Percentiles rank a stretch among this genome's conserved stretches.
These are phyloP conservation scores for Pyrenophora seminiperda DNA, from an alignment of 2,329 filamentous ascomycete genomes.

Conservation along the genomic window DNA sequence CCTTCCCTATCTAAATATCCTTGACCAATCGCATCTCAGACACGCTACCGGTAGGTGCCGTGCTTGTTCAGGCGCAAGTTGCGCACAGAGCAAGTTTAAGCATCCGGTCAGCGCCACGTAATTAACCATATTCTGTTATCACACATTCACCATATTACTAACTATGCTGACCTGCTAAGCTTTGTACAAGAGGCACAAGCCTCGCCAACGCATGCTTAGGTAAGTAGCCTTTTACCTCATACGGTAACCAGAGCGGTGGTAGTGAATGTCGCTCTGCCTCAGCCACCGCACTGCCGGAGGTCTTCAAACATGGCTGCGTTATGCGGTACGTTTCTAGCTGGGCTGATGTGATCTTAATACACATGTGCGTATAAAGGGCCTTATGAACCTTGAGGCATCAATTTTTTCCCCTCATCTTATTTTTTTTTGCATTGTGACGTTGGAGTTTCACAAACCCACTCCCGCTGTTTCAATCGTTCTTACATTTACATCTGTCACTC, in stretches of 20 bases:
- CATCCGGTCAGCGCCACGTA: neutral
- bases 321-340: neutral
- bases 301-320: neutral
- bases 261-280: neutral
- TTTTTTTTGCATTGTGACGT: neutral
- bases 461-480: neutral
- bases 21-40: constrained; percentile 7
- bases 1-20: neutral
- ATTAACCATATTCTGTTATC: neutral
- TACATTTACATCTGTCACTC: neutral
- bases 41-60: neutral
- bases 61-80: neutral
- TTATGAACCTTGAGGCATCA: neutral
- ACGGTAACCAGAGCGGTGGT: constrained; percentile 2
- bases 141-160: neutral
- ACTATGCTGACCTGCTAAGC: neutral
- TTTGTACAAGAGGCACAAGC: neutral
- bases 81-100: neutral
- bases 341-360: neutral
- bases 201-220: neutral
- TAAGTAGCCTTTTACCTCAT: neutral
- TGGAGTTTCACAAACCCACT: neutral
- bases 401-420: neutral
- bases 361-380: neutral
- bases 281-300: neutral